These are phyloP conservation scores for Botrytis byssoidea DNA, from an alignment of 2,329 filamentous ascomycete species.

Conservation along the genomic window DNA sequence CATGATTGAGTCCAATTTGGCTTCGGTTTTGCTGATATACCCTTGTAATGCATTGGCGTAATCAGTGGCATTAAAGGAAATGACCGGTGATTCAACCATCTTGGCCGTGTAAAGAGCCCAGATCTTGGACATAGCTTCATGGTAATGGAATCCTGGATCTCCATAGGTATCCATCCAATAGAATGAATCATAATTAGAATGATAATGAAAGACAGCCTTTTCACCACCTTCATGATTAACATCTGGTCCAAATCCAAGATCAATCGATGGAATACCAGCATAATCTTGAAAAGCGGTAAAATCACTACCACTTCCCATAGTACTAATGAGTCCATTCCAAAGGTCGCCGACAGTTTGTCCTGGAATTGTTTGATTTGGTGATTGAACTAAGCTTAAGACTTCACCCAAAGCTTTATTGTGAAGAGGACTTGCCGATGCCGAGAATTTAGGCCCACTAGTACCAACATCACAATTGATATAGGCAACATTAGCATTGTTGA, in stretches of 20 bases:
- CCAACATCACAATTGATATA: constrained; percentile 83
- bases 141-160: constrained; percentile 63
- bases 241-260: constrained; percentile 51
- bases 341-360: constrained; percentile 44
- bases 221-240: constrained; percentile 32
- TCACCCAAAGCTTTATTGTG: constrained; percentile 62
- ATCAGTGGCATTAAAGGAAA: constrained; percentile 52
- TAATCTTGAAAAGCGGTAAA: constrained; percentile 67
- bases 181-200: constrained; percentile 81
- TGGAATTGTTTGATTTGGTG: constrained; percentile 40
- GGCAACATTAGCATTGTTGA: constrained; percentile 64
- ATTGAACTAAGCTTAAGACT: constrained; percentile 50
- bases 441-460: constrained; percentile 56
- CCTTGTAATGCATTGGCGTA: constrained; percentile 39
- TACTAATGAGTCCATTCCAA: constrained; percentile 54
- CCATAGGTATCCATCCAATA: constrained; percentile 81
- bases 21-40: constrained; percentile 37
- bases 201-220: constrained; percentile 68
- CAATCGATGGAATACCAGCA: constrained; percentile 50
- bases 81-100: constrained; percentile 50
- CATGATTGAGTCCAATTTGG: constrained; percentile 33
- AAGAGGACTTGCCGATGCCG: constrained; percentile 58
- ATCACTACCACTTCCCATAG: constrained; percentile 65
- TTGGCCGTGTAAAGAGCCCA: constrained; percentile 50
- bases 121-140: constrained; percentile 56